These are phyloP conservation scores for Hymenoscyphus fraxineus DNA, from an alignment of 2,329 filamentous ascomycete species.

Conservation along the genomic window DNA sequence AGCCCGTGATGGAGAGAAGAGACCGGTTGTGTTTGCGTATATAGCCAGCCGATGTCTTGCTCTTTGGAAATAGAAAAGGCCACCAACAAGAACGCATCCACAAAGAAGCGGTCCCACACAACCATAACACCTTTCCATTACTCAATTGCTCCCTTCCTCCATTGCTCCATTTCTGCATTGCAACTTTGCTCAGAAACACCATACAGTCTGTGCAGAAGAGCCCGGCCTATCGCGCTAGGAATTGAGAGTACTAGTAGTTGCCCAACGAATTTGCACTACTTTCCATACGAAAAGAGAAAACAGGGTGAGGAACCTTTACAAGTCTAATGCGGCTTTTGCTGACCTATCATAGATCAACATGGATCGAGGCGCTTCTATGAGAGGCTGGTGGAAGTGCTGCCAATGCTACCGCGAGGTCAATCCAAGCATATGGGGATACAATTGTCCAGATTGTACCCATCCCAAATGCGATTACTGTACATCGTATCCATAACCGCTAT, in stretches of 20 bases:
- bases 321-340: background rate
- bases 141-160: background rate
- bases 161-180: background rate
- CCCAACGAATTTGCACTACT: background rate
- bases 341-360: background rate
- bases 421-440: background rate
- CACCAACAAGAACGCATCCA: background rate
- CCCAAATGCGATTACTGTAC: conserved; percentile 4
- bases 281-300: background rate
- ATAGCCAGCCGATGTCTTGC: background rate
- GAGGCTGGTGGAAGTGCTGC: conserved; percentile 21
- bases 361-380: background rate
- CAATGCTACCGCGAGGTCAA: conserved; percentile 14
- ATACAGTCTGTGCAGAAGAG: too few species aligned
- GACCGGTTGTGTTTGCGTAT: background rate
- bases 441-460: conserved; percentile 11
- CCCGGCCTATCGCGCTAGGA: too few species aligned
- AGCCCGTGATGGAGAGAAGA: background rate
- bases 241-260: too few species aligned
- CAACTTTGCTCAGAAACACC: background rate
- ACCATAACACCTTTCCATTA: background rate
- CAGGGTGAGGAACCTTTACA: background rate
- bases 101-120: background rate
- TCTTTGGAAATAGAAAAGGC: background rate
- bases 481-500: background rate